Evolutionary conservation across 345 rosid genomes (phyloP).

Genomic region (Bruguiera gymnorhiza): DNA sequence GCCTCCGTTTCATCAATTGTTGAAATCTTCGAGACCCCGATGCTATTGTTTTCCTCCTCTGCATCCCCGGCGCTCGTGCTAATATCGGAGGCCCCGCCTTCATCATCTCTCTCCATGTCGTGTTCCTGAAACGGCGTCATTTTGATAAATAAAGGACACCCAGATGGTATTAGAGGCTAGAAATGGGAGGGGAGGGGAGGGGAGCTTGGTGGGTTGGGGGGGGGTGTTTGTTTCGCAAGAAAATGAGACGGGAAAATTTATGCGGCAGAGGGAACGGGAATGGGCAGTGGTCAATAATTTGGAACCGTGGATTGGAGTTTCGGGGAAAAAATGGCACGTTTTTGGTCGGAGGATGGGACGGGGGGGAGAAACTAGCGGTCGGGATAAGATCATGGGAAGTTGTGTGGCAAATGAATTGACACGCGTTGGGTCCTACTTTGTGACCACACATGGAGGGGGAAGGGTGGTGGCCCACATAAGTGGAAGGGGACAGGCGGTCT

Average conservation of each 20-base stretch:
- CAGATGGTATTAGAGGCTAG: neutral
- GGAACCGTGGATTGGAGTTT: neutral
- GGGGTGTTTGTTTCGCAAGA: slow-evolving; percentile 8
- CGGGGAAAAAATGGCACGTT: neutral
- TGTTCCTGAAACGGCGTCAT: slow-evolving; percentile 9
- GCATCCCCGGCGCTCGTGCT: slow-evolving; percentile 39
- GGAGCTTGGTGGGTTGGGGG: too few species aligned
- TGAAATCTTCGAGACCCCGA: slow-evolving; percentile 8
- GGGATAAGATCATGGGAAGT: slow-evolving; percentile 22
- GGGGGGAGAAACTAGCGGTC: slow-evolving; percentile 25
- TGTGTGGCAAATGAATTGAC: slow-evolving; percentile 10
- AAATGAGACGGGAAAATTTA: neutral
- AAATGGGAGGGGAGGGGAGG: too few species aligned
- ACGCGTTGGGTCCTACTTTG: slow-evolving; percentile 24
- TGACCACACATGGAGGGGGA: neutral
- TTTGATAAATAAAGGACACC: neutral
- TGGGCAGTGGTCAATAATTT: slow-evolving; percentile 3
- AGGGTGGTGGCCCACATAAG: too few species aligned
- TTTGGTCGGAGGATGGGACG: neutral
- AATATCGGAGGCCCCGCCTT: slow-evolving; percentile 36
- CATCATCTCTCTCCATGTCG: slow-evolving; percentile 28
- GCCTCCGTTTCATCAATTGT: slow-evolving; percentile 19
- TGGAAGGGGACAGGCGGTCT: too few species aligned
- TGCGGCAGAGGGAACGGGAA: neutral
- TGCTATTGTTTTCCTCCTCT: neutral